phyloP scores from a whole-genome alignment of 2,329 filamentous ascomycete species.

The Diaporthe ampelina region DNA sequence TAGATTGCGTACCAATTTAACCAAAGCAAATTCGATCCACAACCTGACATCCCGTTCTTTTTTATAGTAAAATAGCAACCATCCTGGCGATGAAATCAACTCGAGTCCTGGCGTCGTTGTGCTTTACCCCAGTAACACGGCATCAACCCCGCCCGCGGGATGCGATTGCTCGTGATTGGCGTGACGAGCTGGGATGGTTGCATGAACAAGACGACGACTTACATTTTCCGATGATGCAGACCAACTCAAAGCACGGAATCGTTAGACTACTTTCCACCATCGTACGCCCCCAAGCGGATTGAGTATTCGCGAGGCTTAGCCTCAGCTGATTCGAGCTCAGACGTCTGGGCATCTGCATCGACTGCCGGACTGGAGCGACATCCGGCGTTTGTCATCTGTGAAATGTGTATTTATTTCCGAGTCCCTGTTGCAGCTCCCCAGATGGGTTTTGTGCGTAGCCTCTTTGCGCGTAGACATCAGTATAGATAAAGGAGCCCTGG shows the following conservation, averaged over 20 bases:
- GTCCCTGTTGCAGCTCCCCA: background rate
- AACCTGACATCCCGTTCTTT: too few species aligned
- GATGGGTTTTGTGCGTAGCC: too few species aligned
- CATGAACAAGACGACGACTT: background rate
- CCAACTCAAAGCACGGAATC: conserved; percentile 25
- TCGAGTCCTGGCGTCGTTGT: background rate
- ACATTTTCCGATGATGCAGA: background rate
- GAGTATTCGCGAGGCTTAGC: background rate
- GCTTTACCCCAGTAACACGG: background rate
- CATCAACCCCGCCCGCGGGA: background rate
- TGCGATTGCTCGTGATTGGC: background rate
- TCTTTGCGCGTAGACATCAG: too few species aligned
- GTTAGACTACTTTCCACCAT: conserved; percentile 26
- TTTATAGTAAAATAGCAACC: too few species aligned
- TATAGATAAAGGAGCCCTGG: background rate
- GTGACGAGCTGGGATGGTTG: background rate
- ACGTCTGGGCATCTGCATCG: background rate
- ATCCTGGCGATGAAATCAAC: too few species aligned
- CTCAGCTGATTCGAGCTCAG: background rate
- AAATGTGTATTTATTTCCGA: background rate
- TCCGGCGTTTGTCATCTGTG: background rate
- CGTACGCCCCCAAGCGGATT: background rate
- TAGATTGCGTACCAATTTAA: too few species aligned
- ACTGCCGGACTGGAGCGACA: conserved; percentile 8
- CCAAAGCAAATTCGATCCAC: too few species aligned